Evolutionary conservation across 768 basidiomycete species (phyloP).

Genomic region (Russula abietina): DNA sequence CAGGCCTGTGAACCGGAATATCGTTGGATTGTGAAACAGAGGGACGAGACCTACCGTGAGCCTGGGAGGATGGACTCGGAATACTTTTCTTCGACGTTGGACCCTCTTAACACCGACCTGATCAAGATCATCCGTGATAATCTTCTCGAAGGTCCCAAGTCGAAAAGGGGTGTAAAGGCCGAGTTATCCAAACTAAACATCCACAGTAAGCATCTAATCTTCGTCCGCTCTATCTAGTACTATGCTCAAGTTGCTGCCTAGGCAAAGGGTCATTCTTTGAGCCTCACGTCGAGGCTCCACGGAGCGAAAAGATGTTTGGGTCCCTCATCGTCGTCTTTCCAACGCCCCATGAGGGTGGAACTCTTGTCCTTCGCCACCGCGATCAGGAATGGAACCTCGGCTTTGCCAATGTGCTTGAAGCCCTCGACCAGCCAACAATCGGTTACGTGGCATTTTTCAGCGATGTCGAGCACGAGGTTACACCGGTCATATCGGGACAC

Average conservation of each 20-base stretch:
- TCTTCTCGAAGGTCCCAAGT: background rate
- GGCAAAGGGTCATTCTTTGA: background rate
- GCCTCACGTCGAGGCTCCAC: background rate
- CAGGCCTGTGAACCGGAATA: background rate
- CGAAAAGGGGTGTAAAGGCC: background rate
- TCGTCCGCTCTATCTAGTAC: background rate
- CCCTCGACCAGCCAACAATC: constrained; percentile 13
- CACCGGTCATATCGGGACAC: constrained; percentile 27
- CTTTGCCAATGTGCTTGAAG: no score
- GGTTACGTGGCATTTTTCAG: no score
- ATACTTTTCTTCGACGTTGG: background rate
- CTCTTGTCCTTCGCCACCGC: constrained; percentile 30
- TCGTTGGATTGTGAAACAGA: background rate
- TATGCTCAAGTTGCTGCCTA: background rate
- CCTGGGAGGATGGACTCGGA: background rate
- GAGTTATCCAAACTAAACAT: background rate
- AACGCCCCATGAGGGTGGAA: constrained; percentile 41
- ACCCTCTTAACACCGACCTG: background rate
- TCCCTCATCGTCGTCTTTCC: background rate
- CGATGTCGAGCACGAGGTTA: no score
- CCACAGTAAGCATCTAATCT: background rate
- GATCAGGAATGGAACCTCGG: no score
- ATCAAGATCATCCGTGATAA: background rate
- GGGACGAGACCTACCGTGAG: background rate
- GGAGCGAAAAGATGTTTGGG: no score